Evolutionary conservation across 371 early-diverging fungal genomes (phyloP).

Genomic region (Apophysomyces elegans): DNA sequence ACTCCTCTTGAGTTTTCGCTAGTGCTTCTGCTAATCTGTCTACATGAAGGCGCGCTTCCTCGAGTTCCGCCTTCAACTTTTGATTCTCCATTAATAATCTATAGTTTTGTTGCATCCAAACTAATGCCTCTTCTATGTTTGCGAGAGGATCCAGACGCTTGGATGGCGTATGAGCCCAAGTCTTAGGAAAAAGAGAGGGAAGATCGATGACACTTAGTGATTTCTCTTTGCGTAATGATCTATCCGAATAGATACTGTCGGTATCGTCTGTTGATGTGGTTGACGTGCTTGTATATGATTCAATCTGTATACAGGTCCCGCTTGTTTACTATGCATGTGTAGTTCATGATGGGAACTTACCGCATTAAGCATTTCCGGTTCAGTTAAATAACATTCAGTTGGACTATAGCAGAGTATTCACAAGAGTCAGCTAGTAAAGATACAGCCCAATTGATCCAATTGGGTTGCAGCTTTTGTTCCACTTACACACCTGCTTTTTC

Average conservation of each 20-base stretch:
- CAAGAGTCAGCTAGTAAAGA: not conserved
- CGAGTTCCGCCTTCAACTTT: conserved; percentile 16
- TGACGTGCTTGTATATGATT: not conserved
- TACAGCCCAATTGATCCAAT: not conserved
- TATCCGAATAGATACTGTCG: not conserved
- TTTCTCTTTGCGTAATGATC: too few species aligned
- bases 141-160: conserved; percentile 7
- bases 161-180: conserved; percentile 18
- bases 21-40: conserved; percentile 7
- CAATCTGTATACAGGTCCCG: not conserved
- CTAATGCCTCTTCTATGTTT: conserved; percentile 25
- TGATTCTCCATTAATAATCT: conserved; percentile 22
- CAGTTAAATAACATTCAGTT: not conserved
- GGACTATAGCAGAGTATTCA: not conserved
- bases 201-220: conserved; percentile 8
- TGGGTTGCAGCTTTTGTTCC: not conserved
- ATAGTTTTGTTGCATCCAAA: conserved; percentile 27
- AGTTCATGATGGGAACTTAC: not conserved
- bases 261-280: not conserved
- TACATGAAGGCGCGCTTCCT: not conserved
- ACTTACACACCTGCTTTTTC: conserved; percentile 6
- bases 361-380: not conserved
- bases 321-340: not conserved
- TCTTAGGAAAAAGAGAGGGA: conserved; percentile 19
- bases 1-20: conserved; percentile 7